Evolutionary conservation across 2,329 filamentous ascomycete species (phyloP).

Genomic region (Allantophomopsis lycopodina): DNA sequence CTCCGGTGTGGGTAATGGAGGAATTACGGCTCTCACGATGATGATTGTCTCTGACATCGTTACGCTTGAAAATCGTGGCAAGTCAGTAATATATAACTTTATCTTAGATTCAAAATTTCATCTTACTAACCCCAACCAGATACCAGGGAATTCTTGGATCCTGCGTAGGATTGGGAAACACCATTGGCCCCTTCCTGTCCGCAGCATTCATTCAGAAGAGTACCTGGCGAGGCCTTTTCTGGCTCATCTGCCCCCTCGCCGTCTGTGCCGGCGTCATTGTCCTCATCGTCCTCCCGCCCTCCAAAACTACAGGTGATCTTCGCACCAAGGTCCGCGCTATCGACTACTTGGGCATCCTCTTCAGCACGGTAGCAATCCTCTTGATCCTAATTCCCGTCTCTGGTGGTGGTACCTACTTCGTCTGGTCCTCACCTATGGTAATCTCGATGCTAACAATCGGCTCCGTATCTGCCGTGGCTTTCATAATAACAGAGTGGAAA

Average conservation of each 20-base stretch:
- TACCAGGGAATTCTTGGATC: slow-evolving; percentile 28
- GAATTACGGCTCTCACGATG: slow-evolving; percentile 43
- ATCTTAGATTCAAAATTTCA: background rate
- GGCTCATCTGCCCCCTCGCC: slow-evolving; percentile 36
- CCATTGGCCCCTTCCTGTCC: slow-evolving; percentile 28
- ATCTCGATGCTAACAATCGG: slow-evolving; percentile 44
- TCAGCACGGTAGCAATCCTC: slow-evolving; percentile 39
- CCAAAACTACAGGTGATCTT: slow-evolving; percentile 31
- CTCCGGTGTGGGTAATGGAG: slow-evolving; percentile 47
- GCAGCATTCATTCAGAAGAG: slow-evolving; percentile 22
- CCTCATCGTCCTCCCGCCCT: slow-evolving; percentile 35
- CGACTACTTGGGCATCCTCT: slow-evolving; percentile 42
- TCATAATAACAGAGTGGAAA: slow-evolving; percentile 40
- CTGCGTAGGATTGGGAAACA: slow-evolving; percentile 26
- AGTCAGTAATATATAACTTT: slow-evolving; percentile 19
- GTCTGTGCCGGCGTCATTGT: slow-evolving; percentile 28
- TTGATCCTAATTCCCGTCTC: slow-evolving; percentile 50
- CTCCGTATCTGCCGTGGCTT: slow-evolving; percentile 27
- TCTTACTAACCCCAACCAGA: slow-evolving; percentile 7
- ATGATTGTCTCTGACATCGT: slow-evolving; percentile 49
- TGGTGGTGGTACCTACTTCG: slow-evolving; percentile 42
- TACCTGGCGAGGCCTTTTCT: slow-evolving; percentile 30
- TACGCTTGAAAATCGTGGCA: slow-evolving; percentile 42
- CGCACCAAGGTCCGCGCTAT: slow-evolving; percentile 36
- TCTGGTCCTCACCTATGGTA: slow-evolving; percentile 40